phyloP scores from a whole-genome alignment of 495 filamentous ascomycete genomes.

The Penicillium antarcticum region DNA sequence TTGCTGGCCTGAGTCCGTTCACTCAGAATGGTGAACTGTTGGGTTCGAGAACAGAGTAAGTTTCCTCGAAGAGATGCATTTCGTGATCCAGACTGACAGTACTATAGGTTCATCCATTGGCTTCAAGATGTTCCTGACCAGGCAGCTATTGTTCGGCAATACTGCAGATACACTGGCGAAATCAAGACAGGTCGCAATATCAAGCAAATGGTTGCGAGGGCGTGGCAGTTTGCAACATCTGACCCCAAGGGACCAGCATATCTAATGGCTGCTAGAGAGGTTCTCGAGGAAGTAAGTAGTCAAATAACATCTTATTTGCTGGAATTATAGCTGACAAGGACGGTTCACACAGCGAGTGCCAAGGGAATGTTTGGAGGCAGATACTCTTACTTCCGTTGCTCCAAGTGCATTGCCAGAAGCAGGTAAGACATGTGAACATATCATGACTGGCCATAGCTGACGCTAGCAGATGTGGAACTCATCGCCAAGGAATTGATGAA shows the following conservation, averaged over 20 bases:
- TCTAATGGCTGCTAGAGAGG: slow-evolving; percentile 73
- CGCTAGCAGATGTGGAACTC: slow-evolving; percentile 40
- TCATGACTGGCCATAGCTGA: neutral
- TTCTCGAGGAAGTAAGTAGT: slow-evolving; percentile 78
- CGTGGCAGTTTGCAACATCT: slow-evolving; percentile 74
- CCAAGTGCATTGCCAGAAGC: slow-evolving; percentile 63
- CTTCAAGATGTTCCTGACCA: slow-evolving; percentile 92
- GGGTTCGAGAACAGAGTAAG: slow-evolving; percentile 79
- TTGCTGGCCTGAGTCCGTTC: slow-evolving; percentile 81
- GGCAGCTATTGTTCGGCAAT: slow-evolving; percentile 79
- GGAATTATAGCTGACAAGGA: neutral
- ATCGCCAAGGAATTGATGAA: slow-evolving; percentile 64
- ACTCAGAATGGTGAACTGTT: slow-evolving; percentile 83
- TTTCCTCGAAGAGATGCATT: neutral
- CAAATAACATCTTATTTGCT: slow-evolving; percentile 30
- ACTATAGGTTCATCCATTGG: slow-evolving; percentile 67
- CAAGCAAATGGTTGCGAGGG: slow-evolving; percentile 88
- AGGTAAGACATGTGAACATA: slow-evolving; percentile 25
- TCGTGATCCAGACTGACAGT: neutral
- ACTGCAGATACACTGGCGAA: slow-evolving; percentile 82
- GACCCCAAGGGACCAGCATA: slow-evolving; percentile 83
- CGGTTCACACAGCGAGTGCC: slow-evolving; percentile 39
- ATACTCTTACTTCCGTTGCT: slow-evolving; percentile 67
- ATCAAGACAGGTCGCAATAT: slow-evolving; percentile 85
- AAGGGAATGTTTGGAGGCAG: slow-evolving; percentile 49